These are phyloP conservation scores for Ceratocystis variospora DNA, from an alignment of 2,329 filamentous ascomycete species.

Conservation along the genomic window DNA sequence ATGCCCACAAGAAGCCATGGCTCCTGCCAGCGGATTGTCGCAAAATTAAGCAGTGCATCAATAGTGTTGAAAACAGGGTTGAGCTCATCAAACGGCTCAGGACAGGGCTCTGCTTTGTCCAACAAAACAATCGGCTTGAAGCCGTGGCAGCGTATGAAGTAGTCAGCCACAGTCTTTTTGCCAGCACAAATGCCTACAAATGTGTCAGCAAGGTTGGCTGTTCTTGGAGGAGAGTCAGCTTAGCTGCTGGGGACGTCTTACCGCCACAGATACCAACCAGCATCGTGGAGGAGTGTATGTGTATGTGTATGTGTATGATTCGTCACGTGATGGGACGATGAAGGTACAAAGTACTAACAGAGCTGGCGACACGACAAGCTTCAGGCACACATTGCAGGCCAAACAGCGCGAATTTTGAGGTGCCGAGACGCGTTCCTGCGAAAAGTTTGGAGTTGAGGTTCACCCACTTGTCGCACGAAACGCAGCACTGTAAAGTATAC, in stretches of 20 bases:
- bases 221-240: conserved; percentile 10
- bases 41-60: conserved; percentile 63
- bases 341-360: no score
- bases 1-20: conserved; percentile 81
- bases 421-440: conserved; percentile 14
- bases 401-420: background rate
- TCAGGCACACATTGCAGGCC: background rate
- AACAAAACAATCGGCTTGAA: conserved; percentile 60
- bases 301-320: background rate
- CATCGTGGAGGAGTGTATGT: conserved; percentile 34
- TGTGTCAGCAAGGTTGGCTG: background rate
- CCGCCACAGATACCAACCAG: conserved; percentile 65
- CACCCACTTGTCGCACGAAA: background rate
- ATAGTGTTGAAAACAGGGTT: conserved; percentile 41
- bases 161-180: conserved; percentile 78
- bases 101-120: conserved; percentile 34
- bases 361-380: no score
- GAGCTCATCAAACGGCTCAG: conserved; percentile 36
- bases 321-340: background rate
- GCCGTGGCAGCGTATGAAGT: conserved; percentile 68
- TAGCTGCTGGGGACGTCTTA: conserved; percentile 27
- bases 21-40: conserved; percentile 70
- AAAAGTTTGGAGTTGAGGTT: background rate
- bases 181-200: conserved; percentile 73
- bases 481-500: background rate